phyloP scores from a whole-genome alignment of 2,329 filamentous ascomycete genomes.

The Arthrobotrys sphaeroides region DNA sequence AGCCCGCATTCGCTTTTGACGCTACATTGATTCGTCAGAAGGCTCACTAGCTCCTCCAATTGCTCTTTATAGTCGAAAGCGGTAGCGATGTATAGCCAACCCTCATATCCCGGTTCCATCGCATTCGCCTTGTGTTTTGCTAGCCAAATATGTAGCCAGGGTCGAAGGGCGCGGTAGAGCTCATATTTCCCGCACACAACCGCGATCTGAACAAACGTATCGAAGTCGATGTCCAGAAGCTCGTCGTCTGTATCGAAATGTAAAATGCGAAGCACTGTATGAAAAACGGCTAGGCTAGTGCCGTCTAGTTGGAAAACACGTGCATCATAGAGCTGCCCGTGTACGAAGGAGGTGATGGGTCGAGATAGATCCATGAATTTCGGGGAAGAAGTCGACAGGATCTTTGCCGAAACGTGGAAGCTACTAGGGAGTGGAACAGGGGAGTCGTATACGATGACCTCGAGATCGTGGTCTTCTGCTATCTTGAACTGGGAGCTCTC shows the following conservation, averaged over 20 bases:
- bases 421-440: too few species aligned
- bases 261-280: not conserved
- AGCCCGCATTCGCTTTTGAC: not conserved
- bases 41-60: not conserved
- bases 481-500: too few species aligned
- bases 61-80: not conserved
- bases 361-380: too few species aligned
- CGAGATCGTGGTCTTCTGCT: too few species aligned
- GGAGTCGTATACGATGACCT: too few species aligned
- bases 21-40: not conserved
- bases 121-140: not conserved
- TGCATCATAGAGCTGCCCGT: too few species aligned
- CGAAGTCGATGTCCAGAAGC: not conserved
- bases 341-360: too few species aligned
- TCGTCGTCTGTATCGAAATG: not conserved
- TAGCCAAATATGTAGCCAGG: not conserved
- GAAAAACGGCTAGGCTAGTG: too few species aligned
- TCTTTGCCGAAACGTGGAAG: too few species aligned
- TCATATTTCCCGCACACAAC: not conserved
- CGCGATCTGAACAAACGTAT: not conserved
- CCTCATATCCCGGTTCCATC: not conserved
- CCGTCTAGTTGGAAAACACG: too few species aligned
- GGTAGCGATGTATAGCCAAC: conserved; percentile 5
- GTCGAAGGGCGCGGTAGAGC: not conserved
- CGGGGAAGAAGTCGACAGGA: too few species aligned